Conservation (phyloP, 1,284 basidiomycete genomes). For the Trametes sp. region DNA sequence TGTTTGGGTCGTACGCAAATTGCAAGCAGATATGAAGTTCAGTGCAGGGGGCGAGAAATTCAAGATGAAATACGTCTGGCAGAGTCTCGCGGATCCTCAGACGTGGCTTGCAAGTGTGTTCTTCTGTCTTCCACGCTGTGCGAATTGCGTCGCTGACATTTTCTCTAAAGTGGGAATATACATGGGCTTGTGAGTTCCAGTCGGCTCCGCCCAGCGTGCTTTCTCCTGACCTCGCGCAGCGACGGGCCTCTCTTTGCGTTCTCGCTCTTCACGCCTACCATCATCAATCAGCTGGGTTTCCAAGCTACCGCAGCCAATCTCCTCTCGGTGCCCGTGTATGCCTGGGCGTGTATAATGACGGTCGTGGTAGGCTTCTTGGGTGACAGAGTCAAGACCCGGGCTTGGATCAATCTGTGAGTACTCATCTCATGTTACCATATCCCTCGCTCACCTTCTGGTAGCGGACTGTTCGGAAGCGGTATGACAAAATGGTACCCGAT, state of each 20-base stretch:
- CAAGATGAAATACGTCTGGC: slow-evolving; percentile 53
- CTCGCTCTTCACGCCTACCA: slow-evolving; percentile 62
- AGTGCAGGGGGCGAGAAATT: slow-evolving; percentile 58
- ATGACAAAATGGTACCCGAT: background rate
- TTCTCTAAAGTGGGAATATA: slow-evolving; percentile 51
- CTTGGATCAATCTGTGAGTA: slow-evolving; percentile 57
- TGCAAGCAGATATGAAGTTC: slow-evolving; percentile 57
- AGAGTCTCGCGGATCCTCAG: slow-evolving; percentile 60
- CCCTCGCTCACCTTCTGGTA: background rate
- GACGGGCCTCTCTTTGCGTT: slow-evolving; percentile 63
- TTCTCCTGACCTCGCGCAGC: slow-evolving; percentile 34
- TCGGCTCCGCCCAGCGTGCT: background rate
- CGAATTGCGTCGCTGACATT: background rate
- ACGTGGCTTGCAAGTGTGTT: slow-evolving; percentile 55
- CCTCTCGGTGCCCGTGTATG: slow-evolving; percentile 60
- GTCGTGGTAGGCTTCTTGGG: slow-evolving; percentile 55
- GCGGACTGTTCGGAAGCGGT: slow-evolving; percentile 35
- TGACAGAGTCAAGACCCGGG: slow-evolving; percentile 54
- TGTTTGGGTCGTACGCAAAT: slow-evolving; percentile 54
- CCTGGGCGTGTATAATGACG: slow-evolving; percentile 58
- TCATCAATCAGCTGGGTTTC: slow-evolving; percentile 59
- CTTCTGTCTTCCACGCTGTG: background rate
- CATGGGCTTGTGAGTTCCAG: slow-evolving; percentile 51
- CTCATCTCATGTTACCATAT: too few species aligned
- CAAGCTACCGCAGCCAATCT: slow-evolving; percentile 60